Percentiles rank a stretch among this genome's conserved stretches.
Conservation (phyloP, 2,329 filamentous ascomycete genomes). For the Fusarium praegraminearum region DNA sequence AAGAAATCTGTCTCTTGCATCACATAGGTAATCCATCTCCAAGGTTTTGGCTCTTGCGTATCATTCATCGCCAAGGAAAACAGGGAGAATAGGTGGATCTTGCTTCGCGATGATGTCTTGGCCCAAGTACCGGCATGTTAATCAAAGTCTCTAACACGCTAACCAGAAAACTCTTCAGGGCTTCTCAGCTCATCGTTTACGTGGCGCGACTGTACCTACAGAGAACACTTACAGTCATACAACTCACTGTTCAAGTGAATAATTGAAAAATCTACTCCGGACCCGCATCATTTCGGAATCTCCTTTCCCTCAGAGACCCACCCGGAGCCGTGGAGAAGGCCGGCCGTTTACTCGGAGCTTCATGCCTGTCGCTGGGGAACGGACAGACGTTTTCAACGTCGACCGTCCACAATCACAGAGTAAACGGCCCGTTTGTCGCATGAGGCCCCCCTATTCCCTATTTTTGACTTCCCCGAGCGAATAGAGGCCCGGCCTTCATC, state of each 20-base stretch:
- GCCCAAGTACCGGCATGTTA: constrained; percentile 26
- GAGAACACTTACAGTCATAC: not conserved
- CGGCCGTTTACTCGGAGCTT: constrained; percentile 46
- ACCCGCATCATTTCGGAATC: constrained; percentile 34
- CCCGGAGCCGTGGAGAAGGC: constrained; percentile 41
- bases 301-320: constrained; percentile 20
- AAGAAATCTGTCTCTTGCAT: not conserved
- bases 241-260: not conserved
- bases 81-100: constrained; percentile 16
- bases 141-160: constrained; percentile 3
- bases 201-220: constrained; percentile 7
- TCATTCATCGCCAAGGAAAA: constrained; percentile 31
- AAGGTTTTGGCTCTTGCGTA: constrained; percentile 3
- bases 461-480: constrained; percentile 20
- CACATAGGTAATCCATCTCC: not conserved
- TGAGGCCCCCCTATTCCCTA: constrained; percentile 35
- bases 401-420: constrained; percentile 6
- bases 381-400: constrained; percentile 17
- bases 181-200: not conserved
- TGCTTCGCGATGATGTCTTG: constrained; percentile 20
- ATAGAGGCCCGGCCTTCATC: constrained; percentile 4
- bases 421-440: constrained; percentile 39
- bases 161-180: constrained; percentile 2
- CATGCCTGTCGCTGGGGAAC: constrained; percentile 44
- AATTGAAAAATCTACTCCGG: constrained; percentile 20